phyloP scores from a whole-genome alignment of 805 yeast genomes.

The Saccharomycopsis sp. region DNA sequence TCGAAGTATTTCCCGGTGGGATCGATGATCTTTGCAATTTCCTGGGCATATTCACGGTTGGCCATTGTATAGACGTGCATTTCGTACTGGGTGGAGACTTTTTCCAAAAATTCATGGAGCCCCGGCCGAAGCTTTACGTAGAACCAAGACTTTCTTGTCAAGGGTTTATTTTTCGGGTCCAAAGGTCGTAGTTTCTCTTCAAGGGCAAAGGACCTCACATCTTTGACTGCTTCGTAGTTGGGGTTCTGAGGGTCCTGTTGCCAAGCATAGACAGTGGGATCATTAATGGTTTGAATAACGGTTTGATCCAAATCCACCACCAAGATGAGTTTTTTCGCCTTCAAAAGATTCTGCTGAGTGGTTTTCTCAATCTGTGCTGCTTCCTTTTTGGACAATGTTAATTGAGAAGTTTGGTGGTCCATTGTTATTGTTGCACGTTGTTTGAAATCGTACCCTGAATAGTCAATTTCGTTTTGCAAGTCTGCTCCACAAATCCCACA shows the following conservation, averaged over 20 bases:
- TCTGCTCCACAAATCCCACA: conserved; percentile 89
- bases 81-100: conserved; percentile 61
- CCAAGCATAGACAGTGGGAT: conserved; percentile 97
- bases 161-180: conserved; percentile 4
- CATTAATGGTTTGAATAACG: conserved; percentile 95
- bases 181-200: conserved; percentile 48
- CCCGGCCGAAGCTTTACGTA: conserved; percentile 92
- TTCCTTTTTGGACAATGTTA: conserved; percentile 77
- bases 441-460: conserved; percentile 32
- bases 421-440: conserved; percentile 79
- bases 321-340: conserved; percentile 63
- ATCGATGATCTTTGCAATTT: conserved; percentile 84
- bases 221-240: conserved; percentile 74
- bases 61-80: conserved; percentile 98
- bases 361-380: conserved; percentile 74
- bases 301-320: conserved; percentile 98
- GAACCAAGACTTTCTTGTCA: conserved; percentile 60
- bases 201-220: conserved; percentile 66
- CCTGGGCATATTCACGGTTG: conserved; percentile 83
- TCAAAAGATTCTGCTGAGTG: conserved; percentile 50
- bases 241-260: conserved; percentile 78
- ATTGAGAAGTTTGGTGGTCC: conserved; percentile 80
- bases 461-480: conserved; percentile 64
- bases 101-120: conserved; percentile 57
- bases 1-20: conserved; percentile 84